Conservation (phyloP, 1,139 yeast species). For the Suzukiozyma palmioleophila region DNA sequence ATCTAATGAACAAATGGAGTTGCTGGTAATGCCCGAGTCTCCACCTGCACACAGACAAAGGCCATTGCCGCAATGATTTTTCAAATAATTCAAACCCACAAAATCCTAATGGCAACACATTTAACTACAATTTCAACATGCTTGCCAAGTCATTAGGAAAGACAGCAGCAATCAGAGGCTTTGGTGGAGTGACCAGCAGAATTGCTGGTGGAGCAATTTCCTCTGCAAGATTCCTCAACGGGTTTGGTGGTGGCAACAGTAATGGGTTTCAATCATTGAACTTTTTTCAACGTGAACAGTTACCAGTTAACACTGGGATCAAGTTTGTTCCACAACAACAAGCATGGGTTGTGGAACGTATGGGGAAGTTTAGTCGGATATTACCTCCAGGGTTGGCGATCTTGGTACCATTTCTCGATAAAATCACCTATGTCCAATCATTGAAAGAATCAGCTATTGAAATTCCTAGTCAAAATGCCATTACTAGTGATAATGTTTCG, state of each 20-base stretch:
- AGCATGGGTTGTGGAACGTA: constrained; percentile 88
- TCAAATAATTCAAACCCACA: too few relatives aligned
- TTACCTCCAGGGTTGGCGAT: constrained; percentile 77
- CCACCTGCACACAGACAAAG: too few relatives aligned
- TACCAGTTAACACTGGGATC: constrained; percentile 71
- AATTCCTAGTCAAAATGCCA: constrained; percentile 80
- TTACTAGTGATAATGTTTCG: constrained; percentile 82
- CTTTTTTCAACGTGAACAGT: constrained; percentile 61
- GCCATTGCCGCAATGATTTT: too few relatives aligned
- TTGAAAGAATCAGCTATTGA: constrained; percentile 81
- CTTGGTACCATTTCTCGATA: constrained; percentile 67
- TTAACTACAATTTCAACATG: too few relatives aligned
- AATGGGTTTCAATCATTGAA: constrained; percentile 26
- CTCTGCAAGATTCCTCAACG: background rate
- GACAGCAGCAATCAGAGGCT: too few relatives aligned
- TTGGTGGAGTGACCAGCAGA: too few relatives aligned
- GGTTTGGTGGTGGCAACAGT: background rate
- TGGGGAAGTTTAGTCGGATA: constrained; percentile 79
- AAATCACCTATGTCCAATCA: constrained; percentile 75
- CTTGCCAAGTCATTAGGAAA: too few relatives aligned
- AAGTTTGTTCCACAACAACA: constrained; percentile 87
- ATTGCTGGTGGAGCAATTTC: background rate
- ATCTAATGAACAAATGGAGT: too few relatives aligned
- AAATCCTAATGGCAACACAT: too few relatives aligned
- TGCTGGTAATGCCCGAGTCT: too few relatives aligned